Base-by-base conservation (phyloP, 352 stramenopile genomes). In the Phytophthora pistaciae region DNA sequence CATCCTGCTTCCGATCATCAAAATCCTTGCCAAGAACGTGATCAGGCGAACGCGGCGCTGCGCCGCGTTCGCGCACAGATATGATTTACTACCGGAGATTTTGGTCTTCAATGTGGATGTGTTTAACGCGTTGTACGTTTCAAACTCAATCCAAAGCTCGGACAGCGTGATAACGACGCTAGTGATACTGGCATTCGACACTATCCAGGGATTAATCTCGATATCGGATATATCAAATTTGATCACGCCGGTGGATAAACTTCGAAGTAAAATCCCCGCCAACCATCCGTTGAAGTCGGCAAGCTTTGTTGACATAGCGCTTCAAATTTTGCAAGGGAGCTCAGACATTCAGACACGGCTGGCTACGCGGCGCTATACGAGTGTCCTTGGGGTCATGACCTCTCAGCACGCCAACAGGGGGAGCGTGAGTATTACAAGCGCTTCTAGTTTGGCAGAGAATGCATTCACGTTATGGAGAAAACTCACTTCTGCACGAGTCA, bases 171-270 rank as follows among this genome's bases (percentile, higher is more conserved):
- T 9, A 4, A 54, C 21, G 27, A 29, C 48, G 20, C 6, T 54
- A 7, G 20, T n/a, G 21, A 54, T 54, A 10, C 20, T 54, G n/a
- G 9, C 48, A 54, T 18, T 54, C 10, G 20, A 29, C 21, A 18
- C 31, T 16, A 11, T 29, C 21, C 48, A 54, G 21, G 48, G 9
- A 13, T 54, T 54, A 29, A 29, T 54, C 9, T 54, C 48, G 9
- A 54, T 54, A 31, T 54, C 48, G 48, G 48, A 54, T 29, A 54
- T 54, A 16, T 18, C n/a, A 9, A 54, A 29, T 29, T 54, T 54
- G 10, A n/a, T 31, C 9, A n/a, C 9, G 18, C n/a, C 20, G 10
- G 21, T 54, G n/a, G 10, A 21, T 29, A 11, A 18, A 54, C 21
- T 54, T 0, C 48, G 20, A 54, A 25, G 20, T 0, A 54, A 54